phyloP scores from a whole-genome alignment of 1,139 yeast species.

The Geotrichum histeridarum region DNA sequence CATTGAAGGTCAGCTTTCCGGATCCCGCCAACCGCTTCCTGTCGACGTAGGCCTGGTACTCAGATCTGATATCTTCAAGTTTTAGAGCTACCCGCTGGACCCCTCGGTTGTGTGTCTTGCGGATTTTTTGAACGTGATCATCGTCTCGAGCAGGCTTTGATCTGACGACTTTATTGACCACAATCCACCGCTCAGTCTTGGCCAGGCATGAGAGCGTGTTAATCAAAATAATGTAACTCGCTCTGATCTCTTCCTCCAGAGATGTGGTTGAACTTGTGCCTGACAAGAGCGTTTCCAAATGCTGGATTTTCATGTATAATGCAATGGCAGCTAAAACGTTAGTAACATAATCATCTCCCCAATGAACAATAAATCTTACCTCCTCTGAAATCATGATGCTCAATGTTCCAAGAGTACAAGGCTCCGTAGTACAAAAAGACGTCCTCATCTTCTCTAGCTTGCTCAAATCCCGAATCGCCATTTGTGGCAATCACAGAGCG shows the following conservation, averaged over 20 bases:
- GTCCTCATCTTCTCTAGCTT: conserved; percentile 7
- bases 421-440: conserved; percentile 28
- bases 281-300: conserved; percentile 17
- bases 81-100: conserved; percentile 13
- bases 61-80: conserved; percentile 7
- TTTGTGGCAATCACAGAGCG: neutral
- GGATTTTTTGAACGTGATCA: neutral
- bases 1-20: neutral
- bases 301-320: conserved; percentile 25
- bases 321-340: conserved; percentile 25
- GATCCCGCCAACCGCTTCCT: neutral
- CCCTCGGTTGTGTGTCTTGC: conserved; percentile 1
- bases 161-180: conserved; percentile 15
- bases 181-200: conserved; percentile 32
- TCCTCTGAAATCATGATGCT: conserved; percentile 33
- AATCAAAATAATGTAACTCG: conserved; percentile 27
- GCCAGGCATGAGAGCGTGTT: conserved; percentile 32
- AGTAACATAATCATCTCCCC: conserved; percentile 16
- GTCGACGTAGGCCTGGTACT: conserved; percentile 3
- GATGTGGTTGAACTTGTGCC: conserved; percentile 9
- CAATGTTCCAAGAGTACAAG: conserved; percentile 35
- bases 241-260: conserved; percentile 15
- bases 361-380: conserved; percentile 21
- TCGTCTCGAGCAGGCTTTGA: neutral
- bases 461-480: conserved; percentile 12